phyloP scores from a whole-genome alignment of 2,329 filamentous ascomycete species.

The Penicillium sp. region DNA sequence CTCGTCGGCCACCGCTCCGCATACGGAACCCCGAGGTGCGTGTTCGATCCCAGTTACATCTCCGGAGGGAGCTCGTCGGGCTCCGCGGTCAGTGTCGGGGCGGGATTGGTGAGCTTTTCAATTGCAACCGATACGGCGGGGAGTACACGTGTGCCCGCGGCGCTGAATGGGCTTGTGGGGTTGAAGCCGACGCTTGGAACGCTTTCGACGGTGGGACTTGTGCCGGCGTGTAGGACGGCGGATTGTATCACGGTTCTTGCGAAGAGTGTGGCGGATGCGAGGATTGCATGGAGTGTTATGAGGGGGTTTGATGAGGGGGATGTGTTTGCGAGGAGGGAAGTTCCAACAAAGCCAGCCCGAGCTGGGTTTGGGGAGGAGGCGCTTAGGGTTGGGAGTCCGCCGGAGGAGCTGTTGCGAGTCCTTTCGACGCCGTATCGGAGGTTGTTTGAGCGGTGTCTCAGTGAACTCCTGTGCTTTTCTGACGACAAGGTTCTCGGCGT shows the following conservation, averaged over 20 bases:
- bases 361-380: background rate
- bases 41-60: slow-evolving; percentile 9
- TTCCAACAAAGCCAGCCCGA: background rate
- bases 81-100: slow-evolving; percentile 1
- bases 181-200: slow-evolving; percentile 12
- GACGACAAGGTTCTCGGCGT: background rate
- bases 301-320: slow-evolving; percentile 7
- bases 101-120: background rate
- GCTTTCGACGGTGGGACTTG: slow-evolving; percentile 4
- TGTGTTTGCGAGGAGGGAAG: background rate
- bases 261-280: background rate
- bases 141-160: slow-evolving; percentile 3
- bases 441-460: background rate
- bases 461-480: background rate
- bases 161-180: slow-evolving; percentile 7
- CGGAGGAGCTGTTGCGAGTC: background rate
- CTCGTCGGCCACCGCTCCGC: slow-evolving; percentile 6
- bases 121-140: slow-evolving; percentile 8
- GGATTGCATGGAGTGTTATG: slow-evolving; percentile 4
- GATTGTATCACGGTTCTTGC: slow-evolving; percentile 8
- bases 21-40: slow-evolving; percentile 2
- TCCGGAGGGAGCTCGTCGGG: slow-evolving; percentile 10
- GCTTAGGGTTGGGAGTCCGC: background rate
- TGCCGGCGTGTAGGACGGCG: slow-evolving; percentile 7
- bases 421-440: background rate